phyloP scores from a whole-genome alignment of 768 basidiomycete species.

The Cyclocybe cylindracea region DNA sequence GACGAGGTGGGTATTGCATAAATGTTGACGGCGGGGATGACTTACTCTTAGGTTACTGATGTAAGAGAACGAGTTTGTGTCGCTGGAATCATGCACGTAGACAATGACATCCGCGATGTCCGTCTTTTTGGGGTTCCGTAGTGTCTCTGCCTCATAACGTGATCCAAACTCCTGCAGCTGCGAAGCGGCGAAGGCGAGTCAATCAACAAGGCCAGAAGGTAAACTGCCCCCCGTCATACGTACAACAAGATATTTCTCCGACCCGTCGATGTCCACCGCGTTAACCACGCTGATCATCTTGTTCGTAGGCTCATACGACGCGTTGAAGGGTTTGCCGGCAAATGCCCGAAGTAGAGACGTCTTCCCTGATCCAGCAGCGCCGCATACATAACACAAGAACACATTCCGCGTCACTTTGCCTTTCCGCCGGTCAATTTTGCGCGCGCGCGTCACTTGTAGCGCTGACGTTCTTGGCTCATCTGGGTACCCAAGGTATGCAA shows the following conservation, averaged over 20 bases:
- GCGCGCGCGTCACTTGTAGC: constrained; percentile 79
- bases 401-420: constrained; percentile 90
- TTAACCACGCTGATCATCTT: constrained; percentile 93
- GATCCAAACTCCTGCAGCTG: constrained; percentile 98
- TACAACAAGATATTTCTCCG: constrained; percentile 95
- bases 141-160: constrained; percentile 87
- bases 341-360: constrained; percentile 85
- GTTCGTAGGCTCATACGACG: constrained; percentile 84
- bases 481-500: constrained; percentile 93
- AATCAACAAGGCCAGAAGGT: background rate
- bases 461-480: constrained; percentile 79
- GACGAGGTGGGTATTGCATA: constrained; percentile 13
- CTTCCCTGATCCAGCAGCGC: constrained; percentile 95
- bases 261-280: constrained; percentile 90
- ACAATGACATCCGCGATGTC: constrained; percentile 93
- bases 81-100: constrained; percentile 96
- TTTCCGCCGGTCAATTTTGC: constrained; percentile 83
- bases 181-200: background rate
- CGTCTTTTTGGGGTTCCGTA: constrained; percentile 87
- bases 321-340: constrained; percentile 75
- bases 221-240: constrained; percentile 31
- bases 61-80: constrained; percentile 98
- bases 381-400: constrained; percentile 91
- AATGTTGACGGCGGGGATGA: constrained; percentile 3
- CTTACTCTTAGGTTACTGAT: constrained; percentile 91